Conservation (phyloP, 2,329 filamentous ascomycete species). For the Grosmannia clavigera region DNA sequence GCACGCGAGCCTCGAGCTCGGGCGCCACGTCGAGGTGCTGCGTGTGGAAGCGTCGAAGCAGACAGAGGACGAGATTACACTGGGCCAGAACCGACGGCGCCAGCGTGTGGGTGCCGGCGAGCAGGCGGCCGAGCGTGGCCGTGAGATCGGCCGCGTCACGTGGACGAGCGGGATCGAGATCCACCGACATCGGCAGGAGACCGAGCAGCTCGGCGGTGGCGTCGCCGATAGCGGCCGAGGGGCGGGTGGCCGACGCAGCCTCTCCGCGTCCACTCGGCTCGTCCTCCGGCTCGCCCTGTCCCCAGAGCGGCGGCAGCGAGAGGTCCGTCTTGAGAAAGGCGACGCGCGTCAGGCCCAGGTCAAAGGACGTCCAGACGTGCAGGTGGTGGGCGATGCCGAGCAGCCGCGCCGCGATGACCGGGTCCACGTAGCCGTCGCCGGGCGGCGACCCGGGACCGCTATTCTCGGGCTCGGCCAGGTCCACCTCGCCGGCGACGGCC, state of each 20-base stretch:
- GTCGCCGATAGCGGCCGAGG: slow-evolving; percentile 20
- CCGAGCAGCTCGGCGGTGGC: slow-evolving; percentile 36
- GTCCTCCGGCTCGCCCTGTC: slow-evolving; percentile 10
- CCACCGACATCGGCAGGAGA: slow-evolving; percentile 39
- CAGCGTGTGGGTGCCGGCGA: slow-evolving; percentile 26
- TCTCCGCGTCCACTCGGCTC: background rate
- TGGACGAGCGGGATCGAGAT: slow-evolving; percentile 37
- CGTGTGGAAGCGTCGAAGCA: slow-evolving; percentile 40
- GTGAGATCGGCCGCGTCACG: slow-evolving; percentile 29
- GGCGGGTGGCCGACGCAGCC: slow-evolving; percentile 9
- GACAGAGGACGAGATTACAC: slow-evolving; percentile 41
- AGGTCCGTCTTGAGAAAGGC: slow-evolving; percentile 29
- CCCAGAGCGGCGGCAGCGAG: slow-evolving; percentile 22
- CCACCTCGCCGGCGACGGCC: slow-evolving; percentile 12
- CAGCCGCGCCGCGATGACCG: slow-evolving; percentile 17
- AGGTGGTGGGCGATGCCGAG: slow-evolving; percentile 42
- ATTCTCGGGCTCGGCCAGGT: no score
- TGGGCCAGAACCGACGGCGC: slow-evolving; percentile 35
- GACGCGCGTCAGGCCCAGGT: slow-evolving; percentile 42
- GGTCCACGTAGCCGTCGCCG: slow-evolving; percentile 18
- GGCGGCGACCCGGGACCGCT: background rate
- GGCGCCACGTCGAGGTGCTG: slow-evolving; percentile 32
- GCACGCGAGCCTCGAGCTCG: slow-evolving; percentile 30
- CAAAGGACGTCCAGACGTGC: slow-evolving; percentile 47
- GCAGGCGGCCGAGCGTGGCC: slow-evolving; percentile 25